These are phyloP conservation scores for Penicillium sp. DNA, from an alignment of 2,329 filamentous ascomycete species.

Conservation along the genomic window DNA sequence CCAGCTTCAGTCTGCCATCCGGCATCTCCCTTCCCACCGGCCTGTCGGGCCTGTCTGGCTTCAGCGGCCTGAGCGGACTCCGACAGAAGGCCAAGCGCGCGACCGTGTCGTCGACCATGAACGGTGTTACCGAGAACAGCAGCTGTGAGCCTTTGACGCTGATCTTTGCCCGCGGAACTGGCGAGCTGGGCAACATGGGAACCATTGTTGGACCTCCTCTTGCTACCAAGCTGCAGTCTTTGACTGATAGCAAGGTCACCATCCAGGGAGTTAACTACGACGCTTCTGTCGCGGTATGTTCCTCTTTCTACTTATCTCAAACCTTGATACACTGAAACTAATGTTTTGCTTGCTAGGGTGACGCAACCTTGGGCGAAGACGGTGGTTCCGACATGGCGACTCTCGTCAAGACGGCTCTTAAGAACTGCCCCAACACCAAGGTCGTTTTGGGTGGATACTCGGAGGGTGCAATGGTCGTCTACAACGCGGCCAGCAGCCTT, in stretches of 20 bases:
- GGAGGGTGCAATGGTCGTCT: constrained; percentile 37
- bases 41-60: no score
- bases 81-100: constrained; percentile 4
- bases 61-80: constrained; percentile 3
- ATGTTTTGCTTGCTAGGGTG: constrained; percentile 20
- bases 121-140: constrained; percentile 39
- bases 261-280: constrained; percentile 37
- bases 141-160: constrained; percentile 45
- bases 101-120: constrained; percentile 27
- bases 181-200: constrained; percentile 46
- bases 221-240: constrained; percentile 22
- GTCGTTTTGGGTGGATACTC: constrained; percentile 37
- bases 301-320: not conserved
- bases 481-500: constrained; percentile 32
- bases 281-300: constrained; percentile 25
- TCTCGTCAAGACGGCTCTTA: constrained; percentile 29
- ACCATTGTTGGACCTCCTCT: constrained; percentile 41
- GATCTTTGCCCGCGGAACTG: constrained; percentile 46
- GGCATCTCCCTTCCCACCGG: no score
- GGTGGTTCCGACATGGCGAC: constrained; percentile 32
- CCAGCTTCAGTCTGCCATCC: no score
- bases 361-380: constrained; percentile 26
- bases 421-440: constrained; percentile 36
- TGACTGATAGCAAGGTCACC: constrained; percentile 28
- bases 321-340: not conserved